These are phyloP conservation scores for Ananas comosus DNA, from an alignment of 176 grass and related monocot genomes.

Conservation along the genomic window DNA sequence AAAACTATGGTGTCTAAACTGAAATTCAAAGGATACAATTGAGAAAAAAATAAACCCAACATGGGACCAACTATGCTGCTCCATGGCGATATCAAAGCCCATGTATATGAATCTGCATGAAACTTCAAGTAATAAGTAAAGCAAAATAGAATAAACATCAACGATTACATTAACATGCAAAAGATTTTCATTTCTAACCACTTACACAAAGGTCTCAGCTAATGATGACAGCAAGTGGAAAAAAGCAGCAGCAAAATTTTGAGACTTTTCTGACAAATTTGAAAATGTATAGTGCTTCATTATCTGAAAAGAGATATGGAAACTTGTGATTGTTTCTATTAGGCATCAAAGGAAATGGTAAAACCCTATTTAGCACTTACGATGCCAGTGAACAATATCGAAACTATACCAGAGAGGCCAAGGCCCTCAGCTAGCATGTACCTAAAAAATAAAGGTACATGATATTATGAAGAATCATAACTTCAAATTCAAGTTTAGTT, in stretches of 20 bases:
- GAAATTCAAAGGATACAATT: slow-evolving; percentile 75
- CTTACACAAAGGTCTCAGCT: slow-evolving; percentile 99
- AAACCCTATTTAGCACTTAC: slow-evolving; percentile 34
- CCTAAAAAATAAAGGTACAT: slow-evolving; percentile 41
- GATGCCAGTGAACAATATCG: slow-evolving; percentile 96
- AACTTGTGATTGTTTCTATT: no score
- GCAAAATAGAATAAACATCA: background rate
- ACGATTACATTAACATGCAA: background rate
- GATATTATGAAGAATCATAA: slow-evolving; percentile 6
- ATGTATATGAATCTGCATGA: slow-evolving; percentile 95
- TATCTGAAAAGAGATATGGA: slow-evolving; percentile 36
- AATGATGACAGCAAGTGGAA: slow-evolving; percentile 96
- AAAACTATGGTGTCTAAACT: background rate
- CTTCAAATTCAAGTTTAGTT: background rate
- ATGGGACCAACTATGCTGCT: slow-evolving; percentile 99
- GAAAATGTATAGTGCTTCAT: slow-evolving; percentile 98
- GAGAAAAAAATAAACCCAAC: slow-evolving; percentile 98
- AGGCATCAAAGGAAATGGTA: no score
- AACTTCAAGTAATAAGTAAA: slow-evolving; percentile 18
- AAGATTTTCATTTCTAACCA: background rate
- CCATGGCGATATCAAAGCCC: slow-evolving; percentile 99
- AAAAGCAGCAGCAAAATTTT: slow-evolving; percentile 80
- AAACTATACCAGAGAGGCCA: slow-evolving; percentile 96
- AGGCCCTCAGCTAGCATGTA: slow-evolving; percentile 99
- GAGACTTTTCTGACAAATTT: slow-evolving; percentile 93